Evolutionary conservation across 805 yeast species (phyloP).

Genomic region (Spathaspora sp.): DNA sequence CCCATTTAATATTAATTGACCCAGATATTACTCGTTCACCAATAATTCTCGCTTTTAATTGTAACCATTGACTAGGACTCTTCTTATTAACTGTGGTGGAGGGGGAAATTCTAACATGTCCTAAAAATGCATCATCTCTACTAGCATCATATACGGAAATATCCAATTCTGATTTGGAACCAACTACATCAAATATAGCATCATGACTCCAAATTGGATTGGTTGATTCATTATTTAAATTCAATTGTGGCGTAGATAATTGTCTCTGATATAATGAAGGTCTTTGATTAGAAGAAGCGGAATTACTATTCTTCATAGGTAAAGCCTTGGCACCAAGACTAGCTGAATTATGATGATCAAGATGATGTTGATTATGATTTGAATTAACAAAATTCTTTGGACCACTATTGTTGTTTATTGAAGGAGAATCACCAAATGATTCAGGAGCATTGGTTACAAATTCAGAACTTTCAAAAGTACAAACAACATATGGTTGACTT

Average conservation of each 20-base stretch:
- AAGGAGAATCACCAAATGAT: conserved; percentile 32
- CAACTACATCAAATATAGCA: conserved; percentile 88
- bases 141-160: conserved; percentile 88
- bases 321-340: conserved; percentile 7
- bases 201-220: conserved; percentile 92
- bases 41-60: conserved; percentile 64
- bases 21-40: conserved; percentile 74
- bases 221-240: conserved; percentile 21
- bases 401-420: conserved; percentile 1
- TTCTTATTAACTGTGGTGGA: conserved; percentile 30
- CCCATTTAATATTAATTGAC: conserved; percentile 70
- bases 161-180: conserved; percentile 77
- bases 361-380: conserved; percentile 1
- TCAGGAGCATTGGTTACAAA: conserved; percentile 81
- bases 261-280: conserved; percentile 39
- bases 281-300: conserved; percentile 13
- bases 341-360: too few relatives aligned
- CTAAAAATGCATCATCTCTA: conserved; percentile 78
- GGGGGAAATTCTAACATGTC: conserved; percentile 76
- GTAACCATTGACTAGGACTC: conserved; percentile 63
- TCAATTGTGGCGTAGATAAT: conserved; percentile 33
- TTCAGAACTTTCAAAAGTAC: conserved; percentile 89
- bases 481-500: conserved; percentile 84
- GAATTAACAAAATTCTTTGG: conserved; percentile 6
- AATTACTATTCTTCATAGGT: conserved; percentile 9